A percentile compares a stretch with the other conserved stretches of the same genome.
phyloP scores from a whole-genome alignment of 75 land plant species.

The Larix kaempferi region DNA sequence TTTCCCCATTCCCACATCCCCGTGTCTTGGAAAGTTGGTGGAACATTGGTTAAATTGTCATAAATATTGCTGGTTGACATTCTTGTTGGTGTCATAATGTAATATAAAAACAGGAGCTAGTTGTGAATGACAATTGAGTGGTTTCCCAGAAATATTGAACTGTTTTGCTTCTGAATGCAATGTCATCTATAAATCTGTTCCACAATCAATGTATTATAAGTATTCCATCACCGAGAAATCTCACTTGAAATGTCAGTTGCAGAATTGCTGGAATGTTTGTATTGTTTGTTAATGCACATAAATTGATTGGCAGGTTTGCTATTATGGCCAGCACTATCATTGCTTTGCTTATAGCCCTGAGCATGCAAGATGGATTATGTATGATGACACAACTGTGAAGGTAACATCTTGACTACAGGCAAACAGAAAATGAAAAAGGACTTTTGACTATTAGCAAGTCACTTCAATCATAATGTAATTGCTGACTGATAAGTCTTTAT shows the following conservation, averaged over 20 bases:
- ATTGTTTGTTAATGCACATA: neutral
- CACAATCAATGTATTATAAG: neutral
- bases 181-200: neutral
- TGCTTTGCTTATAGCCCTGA: conserved; percentile 88
- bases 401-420: conserved; percentile 19
- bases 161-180: neutral
- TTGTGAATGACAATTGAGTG: neutral
- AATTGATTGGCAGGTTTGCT: conserved; percentile 67
- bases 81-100: neutral
- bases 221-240: neutral
- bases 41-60: neutral
- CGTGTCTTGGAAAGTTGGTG: too few species aligned
- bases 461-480: neutral
- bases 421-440: neutral
- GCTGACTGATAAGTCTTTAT: neutral
- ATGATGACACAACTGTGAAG: conserved; percentile 92
- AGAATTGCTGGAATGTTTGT: neutral
- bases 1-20: too few species aligned
- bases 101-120: neutral
- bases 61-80: neutral
- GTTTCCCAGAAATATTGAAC: neutral
- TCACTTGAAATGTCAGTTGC: neutral
- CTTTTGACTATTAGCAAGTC: too few species aligned
- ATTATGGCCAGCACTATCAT: conserved; percentile 98
- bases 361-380: conserved; percentile 71